Percentiles rank a stretch among this genome's conserved stretches.
These are phyloP conservation scores for Clohesyomyces aquaticus DNA, from an alignment of 495 filamentous ascomycete species.

Conservation along the genomic window DNA sequence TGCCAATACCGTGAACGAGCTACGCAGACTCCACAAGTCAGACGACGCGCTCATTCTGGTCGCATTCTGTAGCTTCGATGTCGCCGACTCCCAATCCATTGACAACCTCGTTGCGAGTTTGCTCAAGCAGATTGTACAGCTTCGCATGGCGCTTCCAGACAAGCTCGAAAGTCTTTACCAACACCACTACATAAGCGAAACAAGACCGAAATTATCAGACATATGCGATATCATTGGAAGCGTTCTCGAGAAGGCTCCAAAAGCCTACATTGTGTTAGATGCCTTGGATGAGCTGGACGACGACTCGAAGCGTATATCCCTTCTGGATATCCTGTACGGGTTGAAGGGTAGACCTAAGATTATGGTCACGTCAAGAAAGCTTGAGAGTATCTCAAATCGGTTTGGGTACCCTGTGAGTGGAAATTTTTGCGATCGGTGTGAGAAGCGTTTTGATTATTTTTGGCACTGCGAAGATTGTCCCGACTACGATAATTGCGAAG, in stretches of 20 bases:
- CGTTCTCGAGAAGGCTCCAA: constrained; percentile 2
- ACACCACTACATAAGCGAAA: constrained; percentile 1
- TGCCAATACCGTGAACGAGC: constrained; percentile 19
- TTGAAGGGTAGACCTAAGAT: constrained; percentile 18
- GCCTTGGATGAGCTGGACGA: constrained; percentile 26
- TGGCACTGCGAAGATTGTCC: constrained; percentile 30
- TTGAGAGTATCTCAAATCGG: constrained; percentile 23
- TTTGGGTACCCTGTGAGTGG: constrained; percentile 9
- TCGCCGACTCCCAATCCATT: constrained; percentile 23
- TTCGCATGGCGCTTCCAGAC: constrained; percentile 1
- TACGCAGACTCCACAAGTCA: constrained; percentile 14
- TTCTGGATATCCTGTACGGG: constrained; percentile 16
- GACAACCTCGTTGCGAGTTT: constrained; percentile 27
- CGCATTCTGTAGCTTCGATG: constrained; percentile 32
- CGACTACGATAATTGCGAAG: constrained; percentile 25
- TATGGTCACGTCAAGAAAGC: constrained; percentile 23
- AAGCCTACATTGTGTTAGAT: constrained; percentile 22
- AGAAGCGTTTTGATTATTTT: constrained; percentile 10
- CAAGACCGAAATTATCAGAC: constrained; percentile 19
- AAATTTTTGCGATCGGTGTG: constrained; percentile 24
- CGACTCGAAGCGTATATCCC: constrained; percentile 12
- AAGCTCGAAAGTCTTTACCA: constrained; percentile 11
- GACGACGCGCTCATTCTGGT: constrained; percentile 21
- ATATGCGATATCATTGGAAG: constrained; percentile 16
- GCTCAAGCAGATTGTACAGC: constrained; percentile 29